Evolutionary conservation across 352 stramenopile species (phyloP), one percentile per base, ranked within the genome.

Genomic region (Phytopythium montanum): DNA sequence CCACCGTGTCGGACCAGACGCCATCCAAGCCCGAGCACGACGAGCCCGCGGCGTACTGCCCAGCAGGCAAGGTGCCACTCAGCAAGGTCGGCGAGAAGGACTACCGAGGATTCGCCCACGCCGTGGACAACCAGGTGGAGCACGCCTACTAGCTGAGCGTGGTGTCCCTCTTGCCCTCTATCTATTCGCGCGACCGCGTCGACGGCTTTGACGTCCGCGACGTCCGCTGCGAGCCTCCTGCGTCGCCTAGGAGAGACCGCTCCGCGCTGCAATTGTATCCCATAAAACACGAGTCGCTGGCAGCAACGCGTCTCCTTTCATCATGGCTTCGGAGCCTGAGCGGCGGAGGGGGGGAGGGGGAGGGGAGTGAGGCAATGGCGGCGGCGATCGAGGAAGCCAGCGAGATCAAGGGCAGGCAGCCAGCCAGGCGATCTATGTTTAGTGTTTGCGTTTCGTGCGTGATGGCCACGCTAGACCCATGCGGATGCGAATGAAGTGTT

Each of bases 61-160:
- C 71, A 14, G 87, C 81, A 49, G 78, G 82, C 62, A 92, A 90
- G 59, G 68, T 90, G 61, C 66, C 69, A 45, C 72, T 89, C 38
- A 61, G 62, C 48, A 86, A 80, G 16, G 76, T 84, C 51, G 21
- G 51, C 21, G 3, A 7, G 33, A 31, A 41, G 2, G 19, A 25
- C 3, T 3, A 29, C 4, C 1, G 31, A 23, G 51, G 31, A n/a
- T 56, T 21, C 33, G n/a, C 33, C 5, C 33, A 29, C 21, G 51
- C 51, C 9, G 51, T 25, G n/a, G 34, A 56, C 51, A 56, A 56
- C 33, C 51, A 56, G 33, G 51, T 31, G 51, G 51, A 56, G 51
- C 51, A 56, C 51, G 33, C 31, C 21, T 46, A 31, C 51, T 56
- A 56, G 51, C 21, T 19, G 7, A 13, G 5, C 28, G 29, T 29